Base-by-base conservation (phyloP, 495 filamentous ascomycete species). In the Aspergillus panamensis region DNA sequence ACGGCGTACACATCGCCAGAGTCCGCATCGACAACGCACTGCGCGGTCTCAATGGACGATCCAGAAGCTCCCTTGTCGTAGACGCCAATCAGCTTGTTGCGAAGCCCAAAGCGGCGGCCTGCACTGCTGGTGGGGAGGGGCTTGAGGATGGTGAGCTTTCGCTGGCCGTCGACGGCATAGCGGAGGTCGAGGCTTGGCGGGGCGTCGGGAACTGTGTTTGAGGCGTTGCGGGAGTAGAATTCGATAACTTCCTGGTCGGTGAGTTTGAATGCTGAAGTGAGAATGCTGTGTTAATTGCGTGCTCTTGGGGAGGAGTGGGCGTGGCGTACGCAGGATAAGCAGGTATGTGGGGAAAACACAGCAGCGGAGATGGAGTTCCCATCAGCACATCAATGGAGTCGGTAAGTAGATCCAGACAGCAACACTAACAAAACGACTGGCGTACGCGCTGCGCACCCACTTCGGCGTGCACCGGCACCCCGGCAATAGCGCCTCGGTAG, bases 11-110 rank as follows among this genome's bases (percentile, higher is more conserved):
- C 79, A 63, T 91, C 89, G 44, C 85, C 88, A n/a, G 71, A 82
- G 42, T 69, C 70, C 42, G 77, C 84, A 55, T 95, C 90, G 0
- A 92, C 87, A 25, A 95, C 82, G 20, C 84, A 76, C 39, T 85
- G 78, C 77, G 94, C 87, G 14, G 85, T 90, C 68, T 94, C 91
- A 14, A 94, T 75, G 5, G 95, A 89, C 16, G 82, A 87, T 20
- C 90, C 90, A 0, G 89, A 80, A 62, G 90, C 87, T 54, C 91
- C 91, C 75, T 95, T 96, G 72, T 96, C 91, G 71, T 92, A 96
- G 14, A 96, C 88, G 16, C 91, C 91, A 12, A 95, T 70, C 19
- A 93, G 86, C 71, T 89, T 91, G 62, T 78, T 84, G 53, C 87
- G 81, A 43, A 92, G 69, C 75, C 95, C 87, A 66, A 92, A 92